Base-by-base conservation (phyloP, 2,329 filamentous ascomycete genomes). In the Stenocarpella maydis region DNA sequence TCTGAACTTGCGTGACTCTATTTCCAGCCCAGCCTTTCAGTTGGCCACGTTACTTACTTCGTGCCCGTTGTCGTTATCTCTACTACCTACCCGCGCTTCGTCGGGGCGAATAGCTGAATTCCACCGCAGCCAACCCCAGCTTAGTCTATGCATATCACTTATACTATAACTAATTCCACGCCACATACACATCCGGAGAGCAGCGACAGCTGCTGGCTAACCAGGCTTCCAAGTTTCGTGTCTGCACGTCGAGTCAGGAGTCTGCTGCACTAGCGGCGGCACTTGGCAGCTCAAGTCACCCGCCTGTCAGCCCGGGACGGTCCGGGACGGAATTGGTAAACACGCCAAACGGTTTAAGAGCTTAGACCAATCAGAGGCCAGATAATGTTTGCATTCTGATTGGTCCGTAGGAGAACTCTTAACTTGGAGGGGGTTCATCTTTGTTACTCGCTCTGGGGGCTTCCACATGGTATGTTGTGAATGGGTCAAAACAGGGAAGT, bases 81-180 rank as follows among this genome's bases (percentile, higher is more conserved):
- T 60, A 60, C 26, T 37, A 9, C 28, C 43, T 43, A 4, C 14
- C 10, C 24, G 28, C 19, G 34, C 19, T 17, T 4, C 31, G 8
- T 31, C 31, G 8, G 28, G 28, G 24, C 54, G 10, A 12, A 39
- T 31, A 60, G 39, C 54, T 21, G 10, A 45, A 60, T 60, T 24
- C 17, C 31, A 9, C 28, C 24, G 15, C 39, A 60, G 37, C 17
- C 10, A 31, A 45, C 24, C 39, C 55, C 24, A 31, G 39, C 45
- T 60, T 60, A 60, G 55, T 39, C 55, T 43, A 26, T 31, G 39
- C 24, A 60, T 60, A 31, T 31, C 19, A 54, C 37, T 24, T 31
- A 54, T 10, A 54, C 52, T 54, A 21, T 31, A 31, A 31, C 31
- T 31, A 31, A 31, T 10, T 21, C 28, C 10, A 12, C 19, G 9